Evolutionary conservation across 768 basidiomycete species (phyloP).

Genomic region (Rhizopogon salebrosus): DNA sequence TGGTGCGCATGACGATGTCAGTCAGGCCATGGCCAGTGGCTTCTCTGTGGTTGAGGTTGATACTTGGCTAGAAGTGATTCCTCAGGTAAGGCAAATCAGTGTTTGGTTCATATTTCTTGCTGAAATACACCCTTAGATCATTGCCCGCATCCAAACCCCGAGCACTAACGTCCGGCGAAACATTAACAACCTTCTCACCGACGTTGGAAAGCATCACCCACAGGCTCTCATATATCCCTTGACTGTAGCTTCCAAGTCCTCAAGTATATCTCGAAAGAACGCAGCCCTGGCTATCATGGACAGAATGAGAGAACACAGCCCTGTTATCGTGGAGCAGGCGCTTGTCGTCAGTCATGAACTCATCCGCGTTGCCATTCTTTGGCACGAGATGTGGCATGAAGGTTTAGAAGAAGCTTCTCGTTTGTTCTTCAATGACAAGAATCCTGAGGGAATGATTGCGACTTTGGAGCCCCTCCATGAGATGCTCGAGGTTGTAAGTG

Average conservation of each 20-base stretch:
- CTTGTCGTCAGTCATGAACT: constrained; percentile 88
- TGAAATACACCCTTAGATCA: constrained; percentile 55
- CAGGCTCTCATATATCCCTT: constrained; percentile 95
- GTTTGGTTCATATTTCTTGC: background rate
- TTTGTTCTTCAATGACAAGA: constrained; percentile 93
- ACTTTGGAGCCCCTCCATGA: constrained; percentile 90
- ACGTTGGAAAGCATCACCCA: constrained; percentile 94
- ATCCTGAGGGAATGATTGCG: constrained; percentile 95
- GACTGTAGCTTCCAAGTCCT: constrained; percentile 95
- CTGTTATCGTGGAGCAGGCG: constrained; percentile 82
- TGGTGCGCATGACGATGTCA: constrained; percentile 86
- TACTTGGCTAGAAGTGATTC: constrained; percentile 98
- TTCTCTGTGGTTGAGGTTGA: constrained; percentile 90
- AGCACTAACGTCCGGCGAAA: constrained; percentile 80
- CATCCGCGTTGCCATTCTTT: constrained; percentile 94
- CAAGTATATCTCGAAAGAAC: constrained; percentile 72
- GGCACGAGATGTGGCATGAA: constrained; percentile 99
- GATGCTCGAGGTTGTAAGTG: constrained; percentile 77
- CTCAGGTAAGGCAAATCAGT: constrained; percentile 57
- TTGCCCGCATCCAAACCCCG: constrained; percentile 96
- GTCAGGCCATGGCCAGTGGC: constrained; percentile 80
- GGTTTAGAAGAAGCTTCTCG: constrained; percentile 96
- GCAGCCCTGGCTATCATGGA: constrained; percentile 88
- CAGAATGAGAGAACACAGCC: constrained; percentile 89
- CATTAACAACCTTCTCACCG: constrained; percentile 82